Evolutionary conservation across 345 rosid genomes (phyloP).

Genomic region (Rhizophora mangle): DNA sequence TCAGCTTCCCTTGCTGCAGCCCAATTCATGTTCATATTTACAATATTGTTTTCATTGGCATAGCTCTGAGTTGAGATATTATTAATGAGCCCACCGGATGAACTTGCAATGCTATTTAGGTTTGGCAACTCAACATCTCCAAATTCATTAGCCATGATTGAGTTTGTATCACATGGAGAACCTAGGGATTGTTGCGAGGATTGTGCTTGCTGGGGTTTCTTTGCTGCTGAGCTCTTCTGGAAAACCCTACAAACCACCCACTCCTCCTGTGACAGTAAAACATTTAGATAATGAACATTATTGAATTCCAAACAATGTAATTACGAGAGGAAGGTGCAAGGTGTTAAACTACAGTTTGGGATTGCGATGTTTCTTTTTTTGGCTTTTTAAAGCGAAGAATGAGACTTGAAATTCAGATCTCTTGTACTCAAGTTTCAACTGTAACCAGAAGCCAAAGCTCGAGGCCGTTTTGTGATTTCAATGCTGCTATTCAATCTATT

Average conservation of each 20-base stretch:
- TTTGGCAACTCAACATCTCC: conserved; percentile 71
- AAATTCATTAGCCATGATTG: conserved; percentile 53
- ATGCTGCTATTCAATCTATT: too few relatives aligned
- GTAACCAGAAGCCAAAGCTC: too few relatives aligned
- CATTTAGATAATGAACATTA: background rate
- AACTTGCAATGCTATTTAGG: conserved; percentile 24
- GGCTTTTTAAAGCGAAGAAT: too few relatives aligned
- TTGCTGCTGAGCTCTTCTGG: conserved; percentile 55
- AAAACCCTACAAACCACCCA: conserved; percentile 93
- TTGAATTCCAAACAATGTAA: background rate
- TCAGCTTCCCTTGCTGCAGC: conserved; percentile 31
- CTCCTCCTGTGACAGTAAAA: conserved; percentile 55
- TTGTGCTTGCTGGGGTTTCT: conserved; percentile 52
- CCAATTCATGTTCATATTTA: conserved; percentile 29
- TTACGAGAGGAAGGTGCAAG: background rate
- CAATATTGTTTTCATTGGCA: conserved; percentile 25
- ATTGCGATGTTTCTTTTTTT: too few relatives aligned
- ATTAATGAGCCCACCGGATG: conserved; percentile 13
- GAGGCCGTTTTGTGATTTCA: too few relatives aligned
- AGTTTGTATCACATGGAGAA: conserved; percentile 75
- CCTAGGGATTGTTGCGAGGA: conserved; percentile 66
- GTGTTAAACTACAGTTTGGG: too few relatives aligned
- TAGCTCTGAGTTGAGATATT: conserved; percentile 2
- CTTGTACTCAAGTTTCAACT: too few relatives aligned
- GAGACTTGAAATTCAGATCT: too few relatives aligned